These are phyloP conservation scores for Dactylonectria macrodidyma DNA, from an alignment of 2,329 filamentous ascomycete genomes.

Conservation along the genomic window DNA sequence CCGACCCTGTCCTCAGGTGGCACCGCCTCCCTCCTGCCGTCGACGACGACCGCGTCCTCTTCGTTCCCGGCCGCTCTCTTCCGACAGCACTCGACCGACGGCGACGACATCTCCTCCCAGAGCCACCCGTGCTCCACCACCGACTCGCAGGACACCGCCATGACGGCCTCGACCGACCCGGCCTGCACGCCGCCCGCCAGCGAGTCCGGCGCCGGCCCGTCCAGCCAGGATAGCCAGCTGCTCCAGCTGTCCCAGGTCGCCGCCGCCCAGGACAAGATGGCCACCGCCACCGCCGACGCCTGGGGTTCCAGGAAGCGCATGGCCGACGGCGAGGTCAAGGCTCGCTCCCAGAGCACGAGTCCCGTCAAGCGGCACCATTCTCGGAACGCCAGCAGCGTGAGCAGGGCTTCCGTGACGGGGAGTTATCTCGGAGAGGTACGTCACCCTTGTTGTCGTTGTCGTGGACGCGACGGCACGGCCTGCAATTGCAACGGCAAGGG, in stretches of 20 bases:
- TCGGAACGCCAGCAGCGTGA: constrained; percentile 79
- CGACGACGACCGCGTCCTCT: constrained; percentile 32
- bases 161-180: constrained; percentile 44
- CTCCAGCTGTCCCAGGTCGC: constrained; percentile 72
- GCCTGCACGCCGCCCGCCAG: constrained; percentile 46
- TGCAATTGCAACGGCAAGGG: background rate
- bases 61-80: constrained; percentile 31
- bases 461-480: background rate
- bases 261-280: constrained; percentile 66
- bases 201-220: constrained; percentile 41
- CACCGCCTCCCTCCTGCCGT: constrained; percentile 18
- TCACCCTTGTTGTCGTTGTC: constrained; percentile 49
- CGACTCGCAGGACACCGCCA: constrained; percentile 44
- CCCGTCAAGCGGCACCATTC: constrained; percentile 76
- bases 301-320: constrained; percentile 77
- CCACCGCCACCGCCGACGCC: constrained; percentile 52
- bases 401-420: constrained; percentile 70
- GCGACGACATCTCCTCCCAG: constrained; percentile 46
- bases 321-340: constrained; percentile 81
- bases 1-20: constrained; percentile 30
- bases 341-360: constrained; percentile 60
- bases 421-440: constrained; percentile 85
- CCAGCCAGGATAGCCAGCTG: constrained; percentile 69
- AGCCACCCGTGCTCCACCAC: constrained; percentile 44
- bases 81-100: constrained; percentile 38